A percentile compares a stretch with the other conserved stretches of the same genome.
These are phyloP conservation scores for Zostera marina DNA, from an alignment of 116 monocot species.

Conservation along the genomic window DNA sequence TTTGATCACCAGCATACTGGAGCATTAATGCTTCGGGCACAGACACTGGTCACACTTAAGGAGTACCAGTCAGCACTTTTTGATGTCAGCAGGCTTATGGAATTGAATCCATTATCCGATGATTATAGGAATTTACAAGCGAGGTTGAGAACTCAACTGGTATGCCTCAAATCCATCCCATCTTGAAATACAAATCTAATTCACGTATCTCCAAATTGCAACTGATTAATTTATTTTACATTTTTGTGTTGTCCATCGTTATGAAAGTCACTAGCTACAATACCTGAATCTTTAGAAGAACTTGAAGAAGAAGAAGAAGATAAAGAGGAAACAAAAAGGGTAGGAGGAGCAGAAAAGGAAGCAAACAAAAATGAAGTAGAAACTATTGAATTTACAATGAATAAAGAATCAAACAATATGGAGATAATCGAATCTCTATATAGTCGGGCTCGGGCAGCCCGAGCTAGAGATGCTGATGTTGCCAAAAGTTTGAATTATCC, in stretches of 20 bases:
- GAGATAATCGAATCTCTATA: not conserved
- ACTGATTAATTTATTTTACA: not conserved
- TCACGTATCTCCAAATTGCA: not conserved
- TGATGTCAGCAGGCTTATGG: conserved; percentile 91
- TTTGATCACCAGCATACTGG: conserved; percentile 83
- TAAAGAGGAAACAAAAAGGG: conserved; percentile 4
- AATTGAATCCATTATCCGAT: conserved; percentile 79
- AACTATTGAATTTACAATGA: conserved; percentile 5
- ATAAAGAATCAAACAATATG: not conserved
- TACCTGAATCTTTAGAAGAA: conserved; percentile 90
- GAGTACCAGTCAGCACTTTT: conserved; percentile 93
- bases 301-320: conserved; percentile 21
- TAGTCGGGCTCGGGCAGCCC: too few species aligned
- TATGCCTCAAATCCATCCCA: conserved; percentile 8
- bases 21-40: conserved; percentile 92
- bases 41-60: conserved; percentile 82
- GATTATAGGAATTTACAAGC: conserved; percentile 72
- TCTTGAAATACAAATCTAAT: not conserved
- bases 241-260: not conserved
- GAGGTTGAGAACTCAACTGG: conserved; percentile 79
- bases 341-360: not conserved
- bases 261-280: conserved; percentile 71
- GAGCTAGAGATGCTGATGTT: not conserved
- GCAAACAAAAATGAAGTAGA: not conserved
- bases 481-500: not conserved